phyloP scores from a whole-genome alignment of 306 rosid species.

The Rosa lucieae region DNA sequence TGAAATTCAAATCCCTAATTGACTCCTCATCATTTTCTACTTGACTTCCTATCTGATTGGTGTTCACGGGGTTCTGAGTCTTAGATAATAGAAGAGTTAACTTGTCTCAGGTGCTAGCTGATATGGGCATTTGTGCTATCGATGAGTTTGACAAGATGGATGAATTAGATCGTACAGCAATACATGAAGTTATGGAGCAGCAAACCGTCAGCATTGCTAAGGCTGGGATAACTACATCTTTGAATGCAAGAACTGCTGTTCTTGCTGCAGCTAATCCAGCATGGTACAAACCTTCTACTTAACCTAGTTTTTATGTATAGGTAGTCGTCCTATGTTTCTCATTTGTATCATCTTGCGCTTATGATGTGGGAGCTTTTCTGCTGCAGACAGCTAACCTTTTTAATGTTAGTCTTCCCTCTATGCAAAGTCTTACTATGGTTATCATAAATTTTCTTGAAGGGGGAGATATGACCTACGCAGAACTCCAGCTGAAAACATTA shows the following conservation, averaged over 20 bases:
- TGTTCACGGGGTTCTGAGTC: constrained; percentile 20
- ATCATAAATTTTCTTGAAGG: constrained; percentile 49
- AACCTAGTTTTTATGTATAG: not conserved
- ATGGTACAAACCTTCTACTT: constrained; percentile 49
- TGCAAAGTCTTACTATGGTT: constrained; percentile 31
- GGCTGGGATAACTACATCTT: constrained; percentile 96
- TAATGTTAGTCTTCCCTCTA: constrained; percentile 8
- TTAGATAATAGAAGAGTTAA: constrained; percentile 21
- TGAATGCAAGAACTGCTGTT: constrained; percentile 98
- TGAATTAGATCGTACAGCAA: constrained; percentile 96
- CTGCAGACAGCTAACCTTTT: constrained; percentile 3
- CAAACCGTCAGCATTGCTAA: constrained; percentile 99
- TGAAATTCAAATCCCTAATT: not conserved
- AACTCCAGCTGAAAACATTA: constrained; percentile 98
- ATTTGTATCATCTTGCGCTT: constrained; percentile 10
- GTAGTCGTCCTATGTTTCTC: not conserved
- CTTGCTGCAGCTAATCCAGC: constrained; percentile 99
- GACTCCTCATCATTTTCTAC: not conserved
- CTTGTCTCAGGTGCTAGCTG: constrained; percentile 80
- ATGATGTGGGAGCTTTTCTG: constrained; percentile 8
- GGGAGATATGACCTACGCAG: constrained; percentile 95
- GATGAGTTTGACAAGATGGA: constrained; percentile 99
- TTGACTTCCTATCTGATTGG: not conserved
- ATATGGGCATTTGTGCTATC: constrained; percentile 98
- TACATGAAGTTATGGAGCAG: constrained; percentile 99